Evolutionary conservation across 2,329 filamentous ascomycete species (phyloP), one percentile per base, ranked within the genome.

Genomic region (Penicillium sp.): DNA sequence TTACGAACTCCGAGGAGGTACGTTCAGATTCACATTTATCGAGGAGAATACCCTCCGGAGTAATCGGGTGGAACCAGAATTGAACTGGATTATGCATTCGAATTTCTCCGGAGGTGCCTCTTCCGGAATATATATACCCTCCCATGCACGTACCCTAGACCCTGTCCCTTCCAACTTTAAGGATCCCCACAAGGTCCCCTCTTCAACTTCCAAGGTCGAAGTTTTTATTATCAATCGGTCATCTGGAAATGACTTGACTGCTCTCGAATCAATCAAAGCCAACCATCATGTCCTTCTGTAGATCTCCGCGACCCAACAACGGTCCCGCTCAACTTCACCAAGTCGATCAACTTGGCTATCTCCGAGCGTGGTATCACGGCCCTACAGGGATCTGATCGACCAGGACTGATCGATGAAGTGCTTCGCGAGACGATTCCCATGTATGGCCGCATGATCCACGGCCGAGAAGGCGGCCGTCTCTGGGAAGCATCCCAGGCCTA

Each of bases 261-360:
- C 51, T 29, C 56, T 34, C 14, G 16, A 52, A 45, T 36, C 33
- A 55, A 52, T 36, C 29, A 55, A 59, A 51, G 39, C 45, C 54
- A 52, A 55, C 54, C 58, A 55, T 57, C 39, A 55, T 52, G 23
- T 44, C n/a, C 40, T 23, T 64, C 61, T 54, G 46, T 60, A 97
- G 94, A 99, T 77, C 86, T 97, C 45, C 87, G 94, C 36, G 87
- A 95, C 71, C 87, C 89, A 2, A 83, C 85, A 2, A 96, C 90
- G 0, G 86, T 87, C 26, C 92, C 93, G 3, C 81, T 97, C 57
- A 97, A 97, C 75, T 97, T 97, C 70, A 96, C 92, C 56, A 96
- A 92, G 73, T 97, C 94, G n/a, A 99, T 99, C 79, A 99, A 99
- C 70, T 78, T 99, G 51, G 93, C 94, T 19, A 81, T 99, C 1